These are phyloP conservation scores for Actinidia arguta DNA, from an alignment of 179 eudicot genomes.

Conservation along the genomic window DNA sequence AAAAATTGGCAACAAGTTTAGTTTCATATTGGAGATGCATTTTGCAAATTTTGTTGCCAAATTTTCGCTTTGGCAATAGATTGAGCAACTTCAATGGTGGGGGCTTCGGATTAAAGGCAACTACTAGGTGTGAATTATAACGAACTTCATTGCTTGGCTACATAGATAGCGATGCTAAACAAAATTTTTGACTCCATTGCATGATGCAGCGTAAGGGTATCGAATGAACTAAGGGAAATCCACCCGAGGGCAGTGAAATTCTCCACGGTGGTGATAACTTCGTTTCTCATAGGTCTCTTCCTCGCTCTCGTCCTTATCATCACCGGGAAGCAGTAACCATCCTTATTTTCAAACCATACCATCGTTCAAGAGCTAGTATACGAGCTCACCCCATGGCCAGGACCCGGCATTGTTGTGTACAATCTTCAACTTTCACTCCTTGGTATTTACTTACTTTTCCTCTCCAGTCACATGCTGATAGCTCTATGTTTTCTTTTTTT, in stretches of 20 bases:
- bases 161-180: too few species aligned
- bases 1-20: too few species aligned
- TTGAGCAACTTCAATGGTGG: too few species aligned
- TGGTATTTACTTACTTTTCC: conserved; percentile 12
- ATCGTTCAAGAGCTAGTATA: conserved; percentile 19
- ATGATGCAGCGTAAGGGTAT: conserved; percentile 30
- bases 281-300: conserved; percentile 13
- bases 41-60: too few species aligned
- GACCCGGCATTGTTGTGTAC: conserved; percentile 16
- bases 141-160: too few species aligned
- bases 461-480: too few species aligned
- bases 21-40: too few species aligned
- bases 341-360: conserved; percentile 15
- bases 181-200: too few species aligned
- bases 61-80: too few species aligned
- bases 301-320: conserved; percentile 9
- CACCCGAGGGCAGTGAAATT: conserved; percentile 27
- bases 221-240: conserved; percentile 29
- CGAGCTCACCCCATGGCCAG: conserved; percentile 29
- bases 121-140: too few species aligned
- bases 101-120: too few species aligned
- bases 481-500: too few species aligned
- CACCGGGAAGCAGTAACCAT: conserved; percentile 4
- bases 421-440: conserved; percentile 26
- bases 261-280: conserved; percentile 24